phyloP scores from a whole-genome alignment of 139 green algal species.

The Coccomyxa sp. region DNA sequence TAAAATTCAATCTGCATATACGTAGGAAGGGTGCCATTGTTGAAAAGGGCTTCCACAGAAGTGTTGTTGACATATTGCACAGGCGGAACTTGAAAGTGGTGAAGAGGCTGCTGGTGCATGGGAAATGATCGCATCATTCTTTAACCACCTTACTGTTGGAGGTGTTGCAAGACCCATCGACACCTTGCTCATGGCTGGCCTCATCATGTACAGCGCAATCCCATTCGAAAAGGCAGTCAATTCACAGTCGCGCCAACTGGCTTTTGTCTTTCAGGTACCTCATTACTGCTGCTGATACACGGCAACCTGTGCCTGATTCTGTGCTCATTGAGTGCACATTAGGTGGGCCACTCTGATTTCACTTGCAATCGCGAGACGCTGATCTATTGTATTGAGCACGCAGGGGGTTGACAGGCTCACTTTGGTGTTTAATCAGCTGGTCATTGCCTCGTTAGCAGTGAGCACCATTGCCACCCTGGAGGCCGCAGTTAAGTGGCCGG shows the following conservation, averaged over 20 bases:
- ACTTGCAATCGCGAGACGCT: too few relatives aligned
- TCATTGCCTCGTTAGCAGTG: neutral
- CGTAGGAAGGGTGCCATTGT: neutral
- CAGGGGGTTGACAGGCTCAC: slow-evolving; percentile 4
- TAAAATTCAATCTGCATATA: neutral
- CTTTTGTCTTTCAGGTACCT: neutral
- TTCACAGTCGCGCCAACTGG: neutral
- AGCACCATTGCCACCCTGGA: neutral
- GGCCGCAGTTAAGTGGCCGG: slow-evolving; percentile 1
- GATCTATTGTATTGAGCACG: neutral
- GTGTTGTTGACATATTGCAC: neutral
- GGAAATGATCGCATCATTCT: neutral
- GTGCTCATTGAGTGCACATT: too few relatives aligned
- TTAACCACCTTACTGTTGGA: neutral
- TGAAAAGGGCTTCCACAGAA: neutral
- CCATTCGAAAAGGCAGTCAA: neutral
- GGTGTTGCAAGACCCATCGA: neutral
- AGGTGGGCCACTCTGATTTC: too few relatives aligned
- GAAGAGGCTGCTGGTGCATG: neutral
- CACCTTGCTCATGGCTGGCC: slow-evolving; percentile 3
- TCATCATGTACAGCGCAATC: neutral
- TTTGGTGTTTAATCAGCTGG: slow-evolving; percentile 4
- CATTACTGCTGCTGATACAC: neutral
- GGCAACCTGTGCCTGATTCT: too few relatives aligned
- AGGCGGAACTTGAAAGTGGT: neutral